Evolutionary conservation across 129 eudicot species (phyloP).

Genomic region (Lactuca saligna): DNA sequence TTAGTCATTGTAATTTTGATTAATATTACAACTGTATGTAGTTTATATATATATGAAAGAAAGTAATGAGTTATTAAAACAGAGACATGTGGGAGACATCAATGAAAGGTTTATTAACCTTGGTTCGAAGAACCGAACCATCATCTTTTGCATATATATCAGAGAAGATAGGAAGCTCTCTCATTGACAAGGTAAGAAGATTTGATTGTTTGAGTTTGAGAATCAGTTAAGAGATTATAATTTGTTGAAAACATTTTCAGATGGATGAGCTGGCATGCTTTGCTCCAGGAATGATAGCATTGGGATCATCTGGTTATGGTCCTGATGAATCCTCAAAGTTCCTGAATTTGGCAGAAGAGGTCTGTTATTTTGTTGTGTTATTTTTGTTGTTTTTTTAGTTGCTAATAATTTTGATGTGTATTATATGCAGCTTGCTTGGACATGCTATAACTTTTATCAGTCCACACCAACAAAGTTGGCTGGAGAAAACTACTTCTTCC

Average conservation of each 20-base stretch:
- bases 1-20: conserved; percentile 27
- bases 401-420: conserved; percentile 1
- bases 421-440: conserved; percentile 92
- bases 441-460: conserved; percentile 96
- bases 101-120: conserved; percentile 85
- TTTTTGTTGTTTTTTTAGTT: background rate
- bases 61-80: conserved; percentile 25
- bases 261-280: conserved; percentile 98
- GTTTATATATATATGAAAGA: background rate
- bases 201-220: conserved; percentile 1
- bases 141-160: conserved; percentile 84
- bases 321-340: conserved; percentile 64
- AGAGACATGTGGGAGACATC: conserved; percentile 99
- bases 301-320: conserved; percentile 81
- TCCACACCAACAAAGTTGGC: conserved; percentile 98
- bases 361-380: conserved; percentile 26
- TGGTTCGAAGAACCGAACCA: conserved; percentile 87
- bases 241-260: conserved; percentile 35
- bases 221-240: conserved; percentile 1
- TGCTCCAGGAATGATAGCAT: conserved; percentile 95
- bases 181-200: conserved; percentile 63
- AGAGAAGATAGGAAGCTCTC: conserved; percentile 79
- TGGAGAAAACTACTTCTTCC: conserved; percentile 92
- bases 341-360: conserved; percentile 89
- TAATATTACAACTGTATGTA: no score